Conservation (phyloP, 306 rosid genomes). For the Sicyos edulis region DNA sequence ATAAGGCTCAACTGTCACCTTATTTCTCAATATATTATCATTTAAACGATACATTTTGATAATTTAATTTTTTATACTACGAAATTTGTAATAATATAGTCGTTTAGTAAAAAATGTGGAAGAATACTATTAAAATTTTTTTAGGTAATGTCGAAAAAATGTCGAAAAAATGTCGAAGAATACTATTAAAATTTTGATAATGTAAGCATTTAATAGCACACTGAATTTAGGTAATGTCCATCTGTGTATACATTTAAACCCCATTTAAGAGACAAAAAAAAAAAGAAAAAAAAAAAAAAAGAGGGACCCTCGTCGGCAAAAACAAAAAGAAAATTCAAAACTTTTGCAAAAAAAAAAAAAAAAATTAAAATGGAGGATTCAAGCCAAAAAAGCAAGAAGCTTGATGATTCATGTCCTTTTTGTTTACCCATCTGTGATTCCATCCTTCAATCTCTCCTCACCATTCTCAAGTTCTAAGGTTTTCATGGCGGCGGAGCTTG, state of each 20-base stretch:
- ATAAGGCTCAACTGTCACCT: too few relatives aligned
- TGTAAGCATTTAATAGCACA: not conserved
- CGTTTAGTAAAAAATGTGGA: too few relatives aligned
- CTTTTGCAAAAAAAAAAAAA: not conserved
- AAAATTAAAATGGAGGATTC: not conserved
- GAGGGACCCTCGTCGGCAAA: not conserved
- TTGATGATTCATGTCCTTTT: not conserved
- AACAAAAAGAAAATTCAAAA: not conserved
- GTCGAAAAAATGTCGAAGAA: too few relatives aligned
- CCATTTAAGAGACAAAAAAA: not conserved
- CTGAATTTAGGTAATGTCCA: not conserved
- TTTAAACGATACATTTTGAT: too few relatives aligned
- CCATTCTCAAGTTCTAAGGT: not conserved
- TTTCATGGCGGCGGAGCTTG: not conserved
- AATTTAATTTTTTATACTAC: too few relatives aligned
- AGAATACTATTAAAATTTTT: too few relatives aligned
- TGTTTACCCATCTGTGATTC: not conserved
- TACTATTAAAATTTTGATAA: not conserved
- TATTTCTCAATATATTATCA: too few relatives aligned
- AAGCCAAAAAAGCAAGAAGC: not conserved
- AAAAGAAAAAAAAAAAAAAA: not conserved
- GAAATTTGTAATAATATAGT: too few relatives aligned
- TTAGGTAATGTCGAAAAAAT: too few relatives aligned
- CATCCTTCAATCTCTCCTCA: not conserved
- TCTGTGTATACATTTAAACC: not conserved